phyloP scores from a whole-genome alignment of 2,329 filamentous ascomycete species.

The Zasmidium angulare region DNA sequence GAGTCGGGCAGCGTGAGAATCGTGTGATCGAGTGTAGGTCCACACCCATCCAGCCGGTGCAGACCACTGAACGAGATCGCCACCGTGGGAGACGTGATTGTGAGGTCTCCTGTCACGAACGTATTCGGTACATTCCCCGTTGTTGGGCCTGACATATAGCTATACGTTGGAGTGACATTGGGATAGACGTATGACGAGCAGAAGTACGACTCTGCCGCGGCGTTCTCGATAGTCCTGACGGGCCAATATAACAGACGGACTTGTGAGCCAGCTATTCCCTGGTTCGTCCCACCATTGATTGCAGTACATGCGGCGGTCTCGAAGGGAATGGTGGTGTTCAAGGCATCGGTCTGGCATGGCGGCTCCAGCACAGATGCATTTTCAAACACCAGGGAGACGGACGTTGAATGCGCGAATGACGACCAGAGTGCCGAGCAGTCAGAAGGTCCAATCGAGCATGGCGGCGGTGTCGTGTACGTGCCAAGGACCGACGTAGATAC shows the following conservation, averaged over 20 bases:
- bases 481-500: slow-evolving; percentile 6
- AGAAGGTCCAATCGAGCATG: slow-evolving; percentile 15
- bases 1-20: slow-evolving; percentile 22
- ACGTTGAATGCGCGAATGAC: slow-evolving; percentile 5
- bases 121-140: slow-evolving; percentile 22
- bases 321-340: slow-evolving; percentile 9
- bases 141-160: slow-evolving; percentile 14
- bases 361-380: slow-evolving; percentile 6
- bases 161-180: too few relatives aligned
- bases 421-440: slow-evolving; percentile 11
- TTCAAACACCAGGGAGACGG: slow-evolving; percentile 2
- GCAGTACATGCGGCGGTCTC: slow-evolving; percentile 1
- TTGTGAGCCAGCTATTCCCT: slow-evolving; percentile 8
- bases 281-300: neutral
- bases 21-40: slow-evolving; percentile 20
- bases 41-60: slow-evolving; percentile 22
- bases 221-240: slow-evolving; percentile 12
- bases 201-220: slow-evolving; percentile 9
- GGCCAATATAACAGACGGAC: slow-evolving; percentile 26
- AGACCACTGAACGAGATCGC: slow-evolving; percentile 20
- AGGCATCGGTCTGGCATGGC: slow-evolving; percentile 13
- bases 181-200: too few relatives aligned
- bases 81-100: slow-evolving; percentile 25
- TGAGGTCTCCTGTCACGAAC: slow-evolving; percentile 26
- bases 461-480: slow-evolving; percentile 15